Evolutionary conservation across 306 rosid species (phyloP).

Genomic region (Hippophae gyantsensis): DNA sequence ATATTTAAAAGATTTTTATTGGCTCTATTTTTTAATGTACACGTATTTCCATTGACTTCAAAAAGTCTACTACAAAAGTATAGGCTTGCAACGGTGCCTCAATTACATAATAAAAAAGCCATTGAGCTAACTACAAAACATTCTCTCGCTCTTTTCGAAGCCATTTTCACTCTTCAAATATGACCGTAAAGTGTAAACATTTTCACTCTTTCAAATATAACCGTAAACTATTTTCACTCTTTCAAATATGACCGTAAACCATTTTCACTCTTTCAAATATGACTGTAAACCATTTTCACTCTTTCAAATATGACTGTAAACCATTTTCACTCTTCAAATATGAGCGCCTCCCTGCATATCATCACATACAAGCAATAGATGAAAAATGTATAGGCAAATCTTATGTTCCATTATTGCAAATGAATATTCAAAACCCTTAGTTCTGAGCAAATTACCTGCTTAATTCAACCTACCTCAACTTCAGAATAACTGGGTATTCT

Average conservation of each 20-base stretch:
- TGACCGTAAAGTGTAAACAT: background rate
- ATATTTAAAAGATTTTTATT: no score
- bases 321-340: slow-evolving; percentile 18
- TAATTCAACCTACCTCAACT: slow-evolving; percentile 19
- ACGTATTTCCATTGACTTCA: no score
- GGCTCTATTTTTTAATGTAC: no score
- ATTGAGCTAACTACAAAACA: background rate
- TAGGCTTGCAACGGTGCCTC: no score
- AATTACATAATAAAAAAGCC: no score
- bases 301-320: no score
- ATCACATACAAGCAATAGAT: slow-evolving; percentile 21
- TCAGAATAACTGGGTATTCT: slow-evolving; percentile 15
- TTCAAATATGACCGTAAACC: slow-evolving; percentile 19
- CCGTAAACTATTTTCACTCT: slow-evolving; percentile 7
- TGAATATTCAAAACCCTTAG: slow-evolving; percentile 14
- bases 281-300: no score
- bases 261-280: slow-evolving; percentile 14
- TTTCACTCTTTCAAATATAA: no score
- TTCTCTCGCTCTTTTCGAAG: slow-evolving; percentile 19
- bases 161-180: slow-evolving; percentile 16
- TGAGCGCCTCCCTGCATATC: slow-evolving; percentile 20
- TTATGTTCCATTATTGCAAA: slow-evolving; percentile 23
- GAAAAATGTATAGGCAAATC: slow-evolving; percentile 13
- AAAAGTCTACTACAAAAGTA: background rate
- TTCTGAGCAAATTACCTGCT: slow-evolving; percentile 12